Conservation (phyloP, 202 grass and related monocot species). For the Zizania palustris region DNA sequence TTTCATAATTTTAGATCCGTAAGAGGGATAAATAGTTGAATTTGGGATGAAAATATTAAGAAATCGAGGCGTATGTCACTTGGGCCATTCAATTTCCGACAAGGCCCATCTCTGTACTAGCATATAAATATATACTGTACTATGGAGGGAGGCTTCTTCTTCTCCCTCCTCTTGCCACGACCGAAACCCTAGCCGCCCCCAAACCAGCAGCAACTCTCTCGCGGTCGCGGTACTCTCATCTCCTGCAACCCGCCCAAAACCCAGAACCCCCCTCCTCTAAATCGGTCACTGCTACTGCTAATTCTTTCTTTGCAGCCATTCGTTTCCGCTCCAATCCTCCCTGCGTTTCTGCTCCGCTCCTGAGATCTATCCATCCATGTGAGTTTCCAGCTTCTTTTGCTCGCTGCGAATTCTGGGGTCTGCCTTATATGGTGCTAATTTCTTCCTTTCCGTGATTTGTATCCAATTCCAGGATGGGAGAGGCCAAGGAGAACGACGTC, state of each 20-base stretch:
- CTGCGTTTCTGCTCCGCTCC: not conserved
- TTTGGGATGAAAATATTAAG: slow-evolving; percentile 45
- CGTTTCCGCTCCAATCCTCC: not conserved
- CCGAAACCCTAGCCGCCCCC: slow-evolving; percentile 33
- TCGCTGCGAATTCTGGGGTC: not conserved
- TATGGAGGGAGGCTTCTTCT: no score
- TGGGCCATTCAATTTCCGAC: no score
- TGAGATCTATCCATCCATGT: slow-evolving; percentile 44
- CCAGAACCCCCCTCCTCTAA: slow-evolving; percentile 31
- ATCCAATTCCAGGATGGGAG: slow-evolving; percentile 64
- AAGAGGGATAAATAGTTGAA: no score
- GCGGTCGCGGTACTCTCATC: not conserved
- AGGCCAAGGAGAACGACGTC: slow-evolving; percentile 85
- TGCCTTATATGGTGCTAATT: not conserved
- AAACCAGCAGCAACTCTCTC: not conserved
- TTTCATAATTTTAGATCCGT: no score
- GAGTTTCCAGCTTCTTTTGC: slow-evolving; percentile 12
- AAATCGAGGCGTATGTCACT: slow-evolving; percentile 6
- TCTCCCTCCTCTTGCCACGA: no score
- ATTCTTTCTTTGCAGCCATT: slow-evolving; percentile 42
- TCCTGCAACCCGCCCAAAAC: not conserved
- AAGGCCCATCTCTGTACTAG: no score
- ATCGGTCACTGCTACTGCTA: not conserved
- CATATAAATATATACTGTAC: no score
- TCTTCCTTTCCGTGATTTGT: no score